Conservation (phyloP, 805 yeast species). For the Clavispora vitiphila region DNA sequence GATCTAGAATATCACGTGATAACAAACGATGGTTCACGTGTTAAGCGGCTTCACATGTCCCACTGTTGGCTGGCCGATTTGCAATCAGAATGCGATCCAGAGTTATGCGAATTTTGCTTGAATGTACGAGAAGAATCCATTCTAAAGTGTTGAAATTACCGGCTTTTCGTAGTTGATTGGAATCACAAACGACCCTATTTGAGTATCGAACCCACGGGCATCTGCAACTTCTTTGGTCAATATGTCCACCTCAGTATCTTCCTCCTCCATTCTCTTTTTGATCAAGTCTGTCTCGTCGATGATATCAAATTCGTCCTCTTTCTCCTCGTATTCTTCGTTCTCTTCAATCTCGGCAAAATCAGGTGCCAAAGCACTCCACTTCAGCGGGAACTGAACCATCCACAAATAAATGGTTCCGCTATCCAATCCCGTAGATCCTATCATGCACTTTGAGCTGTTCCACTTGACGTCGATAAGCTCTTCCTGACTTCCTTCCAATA, state of each 20-base stretch:
- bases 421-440: constrained; percentile 83
- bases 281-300: constrained; percentile 62
- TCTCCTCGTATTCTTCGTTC: constrained; percentile 80
- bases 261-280: constrained; percentile 56
- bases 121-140: too few relatives aligned
- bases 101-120: too few relatives aligned
- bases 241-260: constrained; percentile 60
- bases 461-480: constrained; percentile 84
- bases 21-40: background rate
- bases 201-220: constrained; percentile 65
- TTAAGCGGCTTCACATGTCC: background rate
- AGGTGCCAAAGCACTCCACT: constrained; percentile 96
- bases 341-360: constrained; percentile 94
- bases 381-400: constrained; percentile 79
- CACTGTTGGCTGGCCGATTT: background rate
- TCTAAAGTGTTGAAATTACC: constrained; percentile 2
- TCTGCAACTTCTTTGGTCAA: constrained; percentile 56
- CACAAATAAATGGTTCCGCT: constrained; percentile 78
- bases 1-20: background rate
- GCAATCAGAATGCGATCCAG: background rate
- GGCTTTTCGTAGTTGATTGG: constrained; percentile 40
- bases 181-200: constrained; percentile 52
- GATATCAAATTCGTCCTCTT: constrained; percentile 88
- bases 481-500: constrained; percentile 85
- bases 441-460: constrained; percentile 69